phyloP scores from a whole-genome alignment of 2,329 filamentous ascomycete genomes.

The Penicillium olsonii region DNA sequence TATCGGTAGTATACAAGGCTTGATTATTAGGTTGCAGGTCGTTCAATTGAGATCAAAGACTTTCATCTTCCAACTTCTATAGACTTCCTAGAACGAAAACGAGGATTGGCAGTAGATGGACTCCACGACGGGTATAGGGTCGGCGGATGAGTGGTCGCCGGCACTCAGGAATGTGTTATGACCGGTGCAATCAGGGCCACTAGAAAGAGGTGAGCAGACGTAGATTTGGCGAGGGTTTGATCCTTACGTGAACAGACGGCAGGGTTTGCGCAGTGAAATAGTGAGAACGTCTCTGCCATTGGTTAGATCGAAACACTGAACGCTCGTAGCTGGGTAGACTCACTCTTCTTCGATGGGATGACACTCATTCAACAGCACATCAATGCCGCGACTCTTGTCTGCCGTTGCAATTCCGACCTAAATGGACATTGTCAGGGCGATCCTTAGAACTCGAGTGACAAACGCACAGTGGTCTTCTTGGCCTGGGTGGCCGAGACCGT shows the following conservation, averaged over 20 bases:
- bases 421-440: neutral
- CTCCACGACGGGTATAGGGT: conserved; percentile 23
- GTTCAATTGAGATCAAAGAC: no score
- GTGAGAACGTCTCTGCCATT: conserved; percentile 19
- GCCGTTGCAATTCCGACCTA: conserved; percentile 26
- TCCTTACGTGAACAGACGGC: conserved; percentile 28
- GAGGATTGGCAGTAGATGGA: conserved; percentile 25
- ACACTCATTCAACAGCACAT: conserved; percentile 25
- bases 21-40: neutral
- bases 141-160: conserved; percentile 23
- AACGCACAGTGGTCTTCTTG: conserved; percentile 17
- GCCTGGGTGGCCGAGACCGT: conserved; percentile 18
- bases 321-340: neutral
- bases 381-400: conserved; percentile 18
- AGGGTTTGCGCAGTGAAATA: conserved; percentile 22
- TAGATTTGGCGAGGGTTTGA: neutral
- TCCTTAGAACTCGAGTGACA: neutral
- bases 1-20: neutral
- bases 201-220: neutral
- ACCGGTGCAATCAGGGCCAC: conserved; percentile 24
- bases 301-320: neutral
- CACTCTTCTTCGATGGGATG: conserved; percentile 25
- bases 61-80: neutral
- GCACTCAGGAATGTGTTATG: conserved; percentile 24
- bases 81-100: neutral